Base-by-base conservation (phyloP, 2,329 filamentous ascomycete species). In the Colletotrichum endophyticum region DNA sequence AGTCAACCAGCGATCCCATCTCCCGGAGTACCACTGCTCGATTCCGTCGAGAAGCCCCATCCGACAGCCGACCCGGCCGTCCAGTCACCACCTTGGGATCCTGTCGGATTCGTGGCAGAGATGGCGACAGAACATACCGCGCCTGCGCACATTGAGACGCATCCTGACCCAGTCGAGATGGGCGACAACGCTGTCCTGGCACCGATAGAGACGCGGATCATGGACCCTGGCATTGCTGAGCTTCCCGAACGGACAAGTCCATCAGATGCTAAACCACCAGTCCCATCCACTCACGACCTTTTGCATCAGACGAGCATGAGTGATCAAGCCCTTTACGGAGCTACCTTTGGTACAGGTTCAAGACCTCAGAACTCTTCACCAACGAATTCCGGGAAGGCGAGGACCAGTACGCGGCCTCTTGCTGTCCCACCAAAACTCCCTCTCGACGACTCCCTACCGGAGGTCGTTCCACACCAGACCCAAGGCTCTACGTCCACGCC, bases 101-200 rank as follows among this genome's bases (percentile, higher is more conserved):
- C 88, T 0, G 83, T 89, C 3, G 88, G 88, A 1, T 56, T 86
- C 19, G 81, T 90, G 27, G 85, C 88, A 5, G 89, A 90, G 80
- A 87, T 91, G 83, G 80, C 87, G 7, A 89, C 87, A 12, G 85
- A 86, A 22, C 80, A 84, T 27, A 89, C 88, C 1, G 84, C 83
- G 0, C 78, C 78, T 9, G 86, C 88, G 8, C 80, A 81, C 1
- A 83, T 86, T 8, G 88, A 90, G 77, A 81, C 80, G 15, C 82
- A 89, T 56, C 88, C 88, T 1, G 81, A 85, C 0, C 86, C 88
- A 0, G 84, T 89, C 5, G 88, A 90, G 79, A 85, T 90, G 77
- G 85, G 83, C 1, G 86, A 86, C 63, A 83, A 84, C 30, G 81
- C 82, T 8, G 78, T 86, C 8, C 79, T 86, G 6, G 83, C 85